Evolutionary conservation across 345 rosid genomes (phyloP).

Genomic region (Camelina sativa): DNA sequence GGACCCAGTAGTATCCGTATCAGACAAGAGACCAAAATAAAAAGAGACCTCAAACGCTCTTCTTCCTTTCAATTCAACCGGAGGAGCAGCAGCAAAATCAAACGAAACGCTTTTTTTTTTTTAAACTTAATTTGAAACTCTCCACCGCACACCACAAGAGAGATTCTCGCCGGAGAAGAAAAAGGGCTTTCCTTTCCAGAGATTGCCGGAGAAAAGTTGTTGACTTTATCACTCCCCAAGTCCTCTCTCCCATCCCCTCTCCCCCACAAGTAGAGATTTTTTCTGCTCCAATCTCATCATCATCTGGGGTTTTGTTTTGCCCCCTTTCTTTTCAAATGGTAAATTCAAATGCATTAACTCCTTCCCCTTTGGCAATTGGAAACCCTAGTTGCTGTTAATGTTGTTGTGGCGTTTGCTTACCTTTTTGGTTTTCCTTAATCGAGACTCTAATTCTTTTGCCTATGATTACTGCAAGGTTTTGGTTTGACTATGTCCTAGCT

Average conservation of each 20-base stretch:
- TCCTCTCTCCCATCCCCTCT: too few relatives aligned
- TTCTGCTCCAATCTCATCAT: conserved; percentile 27
- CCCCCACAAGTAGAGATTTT: not conserved
- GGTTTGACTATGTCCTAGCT: conserved; percentile 35
- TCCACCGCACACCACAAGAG: conserved; percentile 1
- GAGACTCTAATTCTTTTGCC: not conserved
- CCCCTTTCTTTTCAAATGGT: conserved; percentile 23
- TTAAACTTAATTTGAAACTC: conserved; percentile 11
- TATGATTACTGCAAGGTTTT: not conserved
- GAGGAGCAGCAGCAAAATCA: conserved; percentile 26
- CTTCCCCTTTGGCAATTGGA: not conserved
- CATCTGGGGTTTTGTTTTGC: conserved; percentile 3
- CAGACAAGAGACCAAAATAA: conserved; percentile 29
- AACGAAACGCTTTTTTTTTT: conserved; percentile 34
- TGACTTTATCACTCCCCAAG: conserved; percentile 29
- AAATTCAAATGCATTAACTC: not conserved
- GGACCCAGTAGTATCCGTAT: conserved; percentile 40
- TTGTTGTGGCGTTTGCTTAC: not conserved
- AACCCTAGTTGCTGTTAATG: conserved; percentile 9
- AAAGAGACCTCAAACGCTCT: not conserved
- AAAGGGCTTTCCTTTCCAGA: conserved; percentile 15
- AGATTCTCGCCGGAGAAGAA: conserved; percentile 10
- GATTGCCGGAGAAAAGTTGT: conserved; percentile 19
- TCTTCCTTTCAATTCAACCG: not conserved
- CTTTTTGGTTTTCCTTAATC: not conserved